Evolutionary conservation across 2,329 filamentous ascomycete genomes (phyloP).

Genomic region (Hawksworthiomyces lignivorus): DNA sequence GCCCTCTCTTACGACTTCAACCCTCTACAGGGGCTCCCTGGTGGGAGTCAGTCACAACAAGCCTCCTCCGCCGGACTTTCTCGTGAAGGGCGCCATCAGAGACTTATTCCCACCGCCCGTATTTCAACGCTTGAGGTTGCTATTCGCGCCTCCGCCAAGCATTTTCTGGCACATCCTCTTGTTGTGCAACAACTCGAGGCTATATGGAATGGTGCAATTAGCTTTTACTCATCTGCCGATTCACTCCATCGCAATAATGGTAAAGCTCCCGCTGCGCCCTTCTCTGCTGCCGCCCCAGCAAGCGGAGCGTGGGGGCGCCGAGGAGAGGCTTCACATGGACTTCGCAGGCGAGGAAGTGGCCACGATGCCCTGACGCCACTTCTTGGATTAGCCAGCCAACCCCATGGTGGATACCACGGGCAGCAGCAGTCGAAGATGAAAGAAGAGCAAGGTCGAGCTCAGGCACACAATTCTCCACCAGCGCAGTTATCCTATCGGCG

Average conservation of each 20-base stretch:
- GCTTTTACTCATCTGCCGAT: slow-evolving; percentile 86
- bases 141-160: slow-evolving; percentile 86
- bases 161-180: slow-evolving; percentile 82
- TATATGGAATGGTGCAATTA: slow-evolving; percentile 93
- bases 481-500: no score
- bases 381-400: slow-evolving; percentile 28
- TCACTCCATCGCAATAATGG: slow-evolving; percentile 61
- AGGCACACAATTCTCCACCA: no score
- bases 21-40: slow-evolving; percentile 72
- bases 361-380: slow-evolving; percentile 44
- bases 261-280: slow-evolving; percentile 22
- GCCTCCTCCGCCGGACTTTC: slow-evolving; percentile 27
- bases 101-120: slow-evolving; percentile 55
- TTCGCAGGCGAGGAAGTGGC: slow-evolving; percentile 19
- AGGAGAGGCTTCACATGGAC: not conserved
- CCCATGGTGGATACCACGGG: slow-evolving; percentile 9
- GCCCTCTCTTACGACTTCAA: slow-evolving; percentile 93
- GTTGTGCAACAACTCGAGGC: slow-evolving; percentile 94
- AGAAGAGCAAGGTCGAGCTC: not conserved
- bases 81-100: slow-evolving; percentile 32
- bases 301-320: not conserved
- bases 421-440: not conserved
- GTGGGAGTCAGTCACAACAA: slow-evolving; percentile 22
- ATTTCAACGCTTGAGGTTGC: slow-evolving; percentile 84
- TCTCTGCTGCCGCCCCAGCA: slow-evolving; percentile 14